A percentile compares a stretch with the other conserved stretches of the same genome.
Conservation (phyloP, 179 eudicot species). For the Camellia oleifera region DNA sequence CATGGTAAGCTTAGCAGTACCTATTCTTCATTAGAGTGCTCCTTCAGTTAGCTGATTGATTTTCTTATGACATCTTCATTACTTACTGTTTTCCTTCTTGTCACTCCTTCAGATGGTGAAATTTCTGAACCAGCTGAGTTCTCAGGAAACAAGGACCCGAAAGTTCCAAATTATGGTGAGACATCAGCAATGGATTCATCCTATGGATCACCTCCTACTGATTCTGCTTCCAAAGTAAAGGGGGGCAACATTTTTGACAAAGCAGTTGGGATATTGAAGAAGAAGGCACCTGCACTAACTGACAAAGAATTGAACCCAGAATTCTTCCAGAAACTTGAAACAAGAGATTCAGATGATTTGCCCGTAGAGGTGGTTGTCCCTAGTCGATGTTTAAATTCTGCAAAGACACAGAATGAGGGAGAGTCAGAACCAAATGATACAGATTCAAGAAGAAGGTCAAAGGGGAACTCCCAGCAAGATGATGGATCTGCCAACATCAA, state of each 20-base stretch:
- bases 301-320: conserved; percentile 91
- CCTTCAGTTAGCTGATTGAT: neutral
- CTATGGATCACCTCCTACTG: conserved; percentile 39
- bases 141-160: conserved; percentile 38
- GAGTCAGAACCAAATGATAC: conserved; percentile 34
- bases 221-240: conserved; percentile 44
- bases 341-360: conserved; percentile 65
- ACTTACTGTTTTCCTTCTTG: neutral
- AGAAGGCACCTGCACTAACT: conserved; percentile 72
- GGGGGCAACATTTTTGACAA: conserved; percentile 57
- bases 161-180: conserved; percentile 32
- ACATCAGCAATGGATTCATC: conserved; percentile 45
- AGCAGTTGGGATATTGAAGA: conserved; percentile 77
- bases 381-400: conserved; percentile 51
- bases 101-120: conserved; percentile 42
- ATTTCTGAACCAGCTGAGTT: conserved; percentile 36
- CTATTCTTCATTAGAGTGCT: conserved; percentile 1
- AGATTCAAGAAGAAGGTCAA: conserved; percentile 34
- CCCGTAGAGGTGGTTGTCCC: conserved; percentile 93
- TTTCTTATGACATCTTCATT: neutral
- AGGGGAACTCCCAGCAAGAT: conserved; percentile 24
- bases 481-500: conserved; percentile 25
- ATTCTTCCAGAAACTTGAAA: conserved; percentile 88
- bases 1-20: conserved; percentile 33
- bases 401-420: conserved; percentile 41